Percentiles rank a stretch among this genome's conserved stretches.
phyloP scores from a whole-genome alignment of 495 filamentous ascomycete species.

The Xylaria longipes region DNA sequence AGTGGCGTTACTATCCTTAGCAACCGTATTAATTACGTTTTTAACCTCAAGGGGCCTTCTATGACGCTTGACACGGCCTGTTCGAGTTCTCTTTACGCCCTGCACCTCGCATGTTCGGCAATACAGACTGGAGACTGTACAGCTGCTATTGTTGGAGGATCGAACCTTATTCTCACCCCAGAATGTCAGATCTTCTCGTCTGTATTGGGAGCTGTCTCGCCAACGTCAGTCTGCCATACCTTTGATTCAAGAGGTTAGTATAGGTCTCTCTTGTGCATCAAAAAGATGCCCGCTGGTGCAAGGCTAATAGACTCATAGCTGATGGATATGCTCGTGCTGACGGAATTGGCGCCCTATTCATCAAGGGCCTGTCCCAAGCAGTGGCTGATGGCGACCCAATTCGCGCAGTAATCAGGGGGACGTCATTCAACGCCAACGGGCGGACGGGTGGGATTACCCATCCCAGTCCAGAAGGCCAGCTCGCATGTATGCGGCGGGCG shows the following conservation, averaged over 20 bases:
- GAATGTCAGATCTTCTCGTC: constrained; percentile 15
- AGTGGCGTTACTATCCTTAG: constrained; percentile 28
- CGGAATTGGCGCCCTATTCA: constrained; percentile 47
- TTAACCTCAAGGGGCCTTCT: constrained; percentile 30
- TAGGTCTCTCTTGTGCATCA: no score
- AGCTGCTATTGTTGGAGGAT: constrained; percentile 26
- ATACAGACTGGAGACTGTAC: constrained; percentile 14
- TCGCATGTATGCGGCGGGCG: constrained; percentile 52
- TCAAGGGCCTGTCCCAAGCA: constrained; percentile 57
- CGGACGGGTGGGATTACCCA: constrained; percentile 56
- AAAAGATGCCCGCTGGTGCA: no score
- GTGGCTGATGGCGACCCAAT: constrained; percentile 54
- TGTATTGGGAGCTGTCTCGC: constrained; percentile 31
- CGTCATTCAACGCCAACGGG: constrained; percentile 52
- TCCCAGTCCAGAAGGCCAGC: constrained; percentile 63
- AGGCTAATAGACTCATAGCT: constrained; percentile 25
- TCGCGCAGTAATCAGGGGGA: constrained; percentile 55
- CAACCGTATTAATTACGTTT: constrained; percentile 30
- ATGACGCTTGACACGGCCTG: constrained; percentile 47
- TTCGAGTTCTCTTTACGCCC: constrained; percentile 42
- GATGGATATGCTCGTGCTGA: constrained; percentile 59
- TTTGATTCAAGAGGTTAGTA: constrained; percentile 41
- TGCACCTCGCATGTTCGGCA: constrained; percentile 43
- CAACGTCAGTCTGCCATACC: constrained; percentile 44
- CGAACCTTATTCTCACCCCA: constrained; percentile 18